Conservation (phyloP, 495 filamentous ascomycete genomes). For the Tuber magnatum region DNA sequence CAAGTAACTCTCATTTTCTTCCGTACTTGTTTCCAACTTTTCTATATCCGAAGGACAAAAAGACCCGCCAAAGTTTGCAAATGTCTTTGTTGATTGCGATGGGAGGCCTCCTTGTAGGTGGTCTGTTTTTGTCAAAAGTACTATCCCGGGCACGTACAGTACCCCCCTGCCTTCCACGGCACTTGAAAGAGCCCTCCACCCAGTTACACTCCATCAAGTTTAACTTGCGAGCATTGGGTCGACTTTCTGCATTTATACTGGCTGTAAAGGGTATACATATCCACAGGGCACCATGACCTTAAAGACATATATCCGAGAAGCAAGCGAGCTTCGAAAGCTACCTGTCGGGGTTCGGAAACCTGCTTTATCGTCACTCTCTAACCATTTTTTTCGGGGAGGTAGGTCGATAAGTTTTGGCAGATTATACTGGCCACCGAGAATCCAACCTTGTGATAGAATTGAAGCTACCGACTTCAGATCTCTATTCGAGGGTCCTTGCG, state of each 20-base stretch:
- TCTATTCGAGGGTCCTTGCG: not conserved
- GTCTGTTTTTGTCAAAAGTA: too few relatives aligned
- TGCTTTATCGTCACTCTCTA: rapidly evolving
- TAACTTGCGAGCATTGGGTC: too few relatives aligned
- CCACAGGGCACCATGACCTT: not conserved
- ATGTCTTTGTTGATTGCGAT: too few relatives aligned
- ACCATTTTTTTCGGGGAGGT: not conserved
- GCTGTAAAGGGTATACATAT: not conserved
- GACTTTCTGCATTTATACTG: not conserved
- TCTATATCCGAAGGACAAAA: too few relatives aligned
- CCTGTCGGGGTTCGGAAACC: not conserved
- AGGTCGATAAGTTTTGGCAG: not conserved
- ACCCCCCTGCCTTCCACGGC: too few relatives aligned
- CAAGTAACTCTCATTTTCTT: too few relatives aligned
- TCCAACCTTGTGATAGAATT: not conserved
- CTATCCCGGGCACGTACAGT: too few relatives aligned
- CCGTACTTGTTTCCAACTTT: too few relatives aligned
- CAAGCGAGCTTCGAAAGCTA: not conserved
- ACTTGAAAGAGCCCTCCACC: too few relatives aligned
- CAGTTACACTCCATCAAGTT: too few relatives aligned
- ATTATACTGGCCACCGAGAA: not conserved
- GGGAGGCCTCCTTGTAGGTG: too few relatives aligned
- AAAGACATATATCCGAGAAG: not conserved
- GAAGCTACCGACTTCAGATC: not conserved
- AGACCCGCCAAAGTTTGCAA: too few relatives aligned